Conservation (phyloP, 768 basidiomycete genomes). For the Ephemerocybe angulata region DNA sequence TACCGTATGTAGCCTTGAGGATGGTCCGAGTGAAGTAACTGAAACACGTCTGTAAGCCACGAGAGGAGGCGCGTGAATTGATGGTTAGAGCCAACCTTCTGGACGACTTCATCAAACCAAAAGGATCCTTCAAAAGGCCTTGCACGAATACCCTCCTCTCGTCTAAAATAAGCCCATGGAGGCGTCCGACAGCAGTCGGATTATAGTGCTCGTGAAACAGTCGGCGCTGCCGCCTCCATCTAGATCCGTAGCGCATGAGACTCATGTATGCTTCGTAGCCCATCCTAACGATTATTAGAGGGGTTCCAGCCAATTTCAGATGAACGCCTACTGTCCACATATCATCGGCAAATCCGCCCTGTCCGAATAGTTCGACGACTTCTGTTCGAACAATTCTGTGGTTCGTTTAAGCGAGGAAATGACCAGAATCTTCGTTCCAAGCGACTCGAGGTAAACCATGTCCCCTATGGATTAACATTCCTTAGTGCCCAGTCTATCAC, state of each 20-base stretch:
- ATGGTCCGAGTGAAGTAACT: slow-evolving; percentile 4
- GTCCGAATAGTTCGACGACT: slow-evolving; percentile 18
- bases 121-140: background rate
- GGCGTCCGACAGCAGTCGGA: slow-evolving; percentile 8
- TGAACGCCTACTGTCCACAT: slow-evolving; percentile 16
- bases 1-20: slow-evolving; percentile 10
- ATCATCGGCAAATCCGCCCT: slow-evolving; percentile 22
- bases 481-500: background rate
- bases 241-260: slow-evolving; percentile 19
- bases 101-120: background rate
- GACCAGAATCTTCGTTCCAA: slow-evolving; percentile 12
- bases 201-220: slow-evolving; percentile 24
- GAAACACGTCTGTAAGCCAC: background rate
- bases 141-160: slow-evolving; percentile 16
- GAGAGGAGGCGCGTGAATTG: background rate
- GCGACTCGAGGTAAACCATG: slow-evolving; percentile 14
- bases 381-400: slow-evolving; percentile 9
- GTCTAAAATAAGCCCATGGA: slow-evolving; percentile 12
- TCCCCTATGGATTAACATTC: slow-evolving; percentile 7
- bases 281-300: slow-evolving; percentile 11
- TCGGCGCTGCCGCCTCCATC: slow-evolving; percentile 20
- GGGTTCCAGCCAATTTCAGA: background rate
- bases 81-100: background rate
- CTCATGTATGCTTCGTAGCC: slow-evolving; percentile 10
- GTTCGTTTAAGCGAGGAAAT: slow-evolving; percentile 6